Conservation (phyloP, 2,329 filamentous ascomycete species). For the Metarhizium sp. region DNA sequence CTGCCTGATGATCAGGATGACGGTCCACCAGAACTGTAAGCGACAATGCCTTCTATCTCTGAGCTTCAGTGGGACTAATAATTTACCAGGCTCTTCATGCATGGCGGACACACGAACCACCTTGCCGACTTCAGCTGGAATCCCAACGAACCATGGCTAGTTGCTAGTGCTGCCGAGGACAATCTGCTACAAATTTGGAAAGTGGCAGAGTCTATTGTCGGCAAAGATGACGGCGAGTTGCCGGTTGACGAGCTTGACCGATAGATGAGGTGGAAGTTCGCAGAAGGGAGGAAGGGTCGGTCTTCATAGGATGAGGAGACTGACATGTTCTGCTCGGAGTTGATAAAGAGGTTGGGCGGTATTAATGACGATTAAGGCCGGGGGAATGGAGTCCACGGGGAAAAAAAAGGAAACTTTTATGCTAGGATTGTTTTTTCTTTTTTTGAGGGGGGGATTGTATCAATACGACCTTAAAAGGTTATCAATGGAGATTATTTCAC, state of each 20-base stretch:
- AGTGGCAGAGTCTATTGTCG: constrained; percentile 72
- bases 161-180: constrained; percentile 92
- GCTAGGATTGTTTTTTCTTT: neutral
- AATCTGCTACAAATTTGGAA: constrained; percentile 96
- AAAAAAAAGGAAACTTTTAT: neutral
- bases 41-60: constrained; percentile 19
- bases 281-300: constrained; percentile 15
- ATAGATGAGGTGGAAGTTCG: constrained; percentile 32
- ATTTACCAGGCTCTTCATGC: constrained; percentile 66
- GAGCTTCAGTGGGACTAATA: constrained; percentile 12
- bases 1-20: constrained; percentile 91
- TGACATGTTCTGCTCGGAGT: neutral
- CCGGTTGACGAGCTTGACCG: constrained; percentile 68
- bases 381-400: neutral
- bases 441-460: neutral
- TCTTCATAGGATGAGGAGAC: constrained; percentile 21
- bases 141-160: constrained; percentile 89
- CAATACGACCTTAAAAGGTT: neutral
- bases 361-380: neutral
- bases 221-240: constrained; percentile 65
- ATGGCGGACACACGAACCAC: constrained; percentile 94
- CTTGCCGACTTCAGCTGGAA: constrained; percentile 98
- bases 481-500: neutral
- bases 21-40: constrained; percentile 81
- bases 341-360: neutral